Percentiles rank a stretch among this genome's conserved stretches.
phyloP scores from a whole-genome alignment of 208 protist genomes.

The Vickermania ingenoplastis region DNA sequence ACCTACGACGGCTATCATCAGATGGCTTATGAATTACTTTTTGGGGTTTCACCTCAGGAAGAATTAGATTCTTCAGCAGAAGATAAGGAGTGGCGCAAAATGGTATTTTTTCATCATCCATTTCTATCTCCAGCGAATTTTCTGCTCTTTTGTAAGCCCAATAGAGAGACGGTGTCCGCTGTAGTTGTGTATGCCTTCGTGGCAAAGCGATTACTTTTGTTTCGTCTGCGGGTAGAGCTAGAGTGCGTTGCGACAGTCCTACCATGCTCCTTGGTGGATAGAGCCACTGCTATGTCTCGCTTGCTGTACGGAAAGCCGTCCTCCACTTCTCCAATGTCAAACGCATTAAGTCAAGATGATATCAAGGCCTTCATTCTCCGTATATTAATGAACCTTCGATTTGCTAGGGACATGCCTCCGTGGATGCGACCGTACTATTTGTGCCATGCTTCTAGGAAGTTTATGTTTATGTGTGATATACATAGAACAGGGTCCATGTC shows the following conservation, averaged over 20 bases:
- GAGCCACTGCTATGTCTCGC: constrained; percentile 9
- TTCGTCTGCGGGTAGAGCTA: constrained; percentile 70
- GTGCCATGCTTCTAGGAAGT: constrained; percentile 86
- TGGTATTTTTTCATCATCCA: constrained; percentile 73
- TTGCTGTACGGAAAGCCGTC: constrained; percentile 54
- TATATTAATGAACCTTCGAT: constrained; percentile 63
- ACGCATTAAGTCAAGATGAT: constrained; percentile 72
- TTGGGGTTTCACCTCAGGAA: constrained; percentile 41
- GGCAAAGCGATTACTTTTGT: constrained; percentile 73
- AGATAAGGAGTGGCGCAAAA: constrained; percentile 26
- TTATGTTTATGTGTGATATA: constrained; percentile 91
- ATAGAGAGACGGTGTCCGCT: constrained; percentile 42
- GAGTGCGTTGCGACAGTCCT: constrained; percentile 46
- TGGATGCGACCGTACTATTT: constrained; percentile 87
- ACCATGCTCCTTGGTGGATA: constrained; percentile 24
- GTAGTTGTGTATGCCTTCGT: constrained; percentile 79
- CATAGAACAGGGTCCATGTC: constrained; percentile 54
- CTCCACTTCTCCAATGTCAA: constrained; percentile 51
- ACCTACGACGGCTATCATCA: constrained; percentile 57
- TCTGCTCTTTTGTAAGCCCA: constrained; percentile 52
- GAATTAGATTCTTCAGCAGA: constrained; percentile 12
- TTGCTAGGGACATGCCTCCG: constrained; percentile 72
- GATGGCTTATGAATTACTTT: constrained; percentile 69
- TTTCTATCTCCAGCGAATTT: constrained; percentile 83
- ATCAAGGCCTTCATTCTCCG: constrained; percentile 70